Evolutionary conservation across 169 alveolate genomes (phyloP), one percentile per base, ranked within the genome.

Genomic region (Fabrea salina): DNA sequence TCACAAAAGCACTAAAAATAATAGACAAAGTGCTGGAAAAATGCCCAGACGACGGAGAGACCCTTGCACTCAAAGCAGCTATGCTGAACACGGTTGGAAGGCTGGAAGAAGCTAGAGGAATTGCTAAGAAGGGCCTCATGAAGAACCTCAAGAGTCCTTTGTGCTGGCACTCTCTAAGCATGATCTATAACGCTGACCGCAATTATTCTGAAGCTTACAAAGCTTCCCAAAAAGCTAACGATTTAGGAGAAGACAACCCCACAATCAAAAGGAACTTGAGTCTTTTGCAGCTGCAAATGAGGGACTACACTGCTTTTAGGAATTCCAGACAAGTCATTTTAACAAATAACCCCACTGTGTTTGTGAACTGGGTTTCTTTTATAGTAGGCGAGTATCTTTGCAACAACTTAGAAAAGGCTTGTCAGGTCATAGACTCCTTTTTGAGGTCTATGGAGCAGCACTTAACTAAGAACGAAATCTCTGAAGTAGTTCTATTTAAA

Each of bases 181-280:
- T n/a, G 25, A 37, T 61, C 11, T 37, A 61, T 13, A n/a, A 33
- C 39, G 11, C n/a, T 30, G 74, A 61, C 22, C 91, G 89, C 87
- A 95, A 96, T 77, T 94, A 93, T 79, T 68, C 70, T 43, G 97
- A 94, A 75, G 97, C 98, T 39, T 89, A 91, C 35, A 94, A 91
- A 70, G 91, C 97, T 70, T 93, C 86, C 72, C 74, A 81, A 22
- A 87, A 86, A 30, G 94, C 97, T 13, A 72, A 89, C 7, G 90
- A 85, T 39, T 82, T 87, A 59, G 95, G 87, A 61, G 90, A 91
- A 39, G 92, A 88, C 11, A 94, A 96, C 86, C 61, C 79, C 40
- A 87, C 85, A 25, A 89, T 95, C 4, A 33, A 91, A 54, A 89
- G 96, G 80, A 97, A 94, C 83, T 80, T 94, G 53, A 89, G 95